Conservation (phyloP, 1,284 basidiomycete species). For the Schizophyllum amplum region DNA sequence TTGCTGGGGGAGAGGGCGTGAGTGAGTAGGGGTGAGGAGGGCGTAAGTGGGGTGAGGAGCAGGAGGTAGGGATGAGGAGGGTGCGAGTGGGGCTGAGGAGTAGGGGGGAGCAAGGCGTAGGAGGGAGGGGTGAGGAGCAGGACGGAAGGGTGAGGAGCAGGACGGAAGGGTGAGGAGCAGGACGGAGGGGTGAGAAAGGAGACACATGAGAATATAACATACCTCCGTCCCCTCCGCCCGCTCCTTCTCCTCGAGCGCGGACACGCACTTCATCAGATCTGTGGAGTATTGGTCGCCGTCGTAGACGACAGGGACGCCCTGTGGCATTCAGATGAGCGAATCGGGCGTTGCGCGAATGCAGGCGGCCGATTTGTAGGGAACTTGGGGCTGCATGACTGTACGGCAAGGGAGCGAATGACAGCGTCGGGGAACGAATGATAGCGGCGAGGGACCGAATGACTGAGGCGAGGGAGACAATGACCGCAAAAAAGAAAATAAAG, state of each 20-base stretch:
- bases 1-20: slow-evolving; percentile 25
- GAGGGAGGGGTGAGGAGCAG: no score
- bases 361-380: neutral
- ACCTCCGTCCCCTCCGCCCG: slow-evolving; percentile 29
- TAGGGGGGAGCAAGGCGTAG: neutral
- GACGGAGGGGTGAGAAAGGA: neutral
- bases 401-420: no score
- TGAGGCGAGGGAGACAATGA: no score
- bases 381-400: no score
- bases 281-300: slow-evolving; percentile 81
- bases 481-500: no score
- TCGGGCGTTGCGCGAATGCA: neutral
- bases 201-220: slow-evolving; percentile 3
- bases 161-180: no score
- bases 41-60: neutral
- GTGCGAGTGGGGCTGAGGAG: no score
- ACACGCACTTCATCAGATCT: slow-evolving; percentile 90
- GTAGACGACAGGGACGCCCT: slow-evolving; percentile 64
- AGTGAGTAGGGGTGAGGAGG: neutral
- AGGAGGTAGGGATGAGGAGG: no score
- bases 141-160: no score
- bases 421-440: neutral
- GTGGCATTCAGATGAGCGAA: slow-evolving; percentile 5
- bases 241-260: slow-evolving; percentile 49
- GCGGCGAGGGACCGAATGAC: no score